Evolutionary conservation across 352 stramenopile species (phyloP), one percentile per base, ranked within the genome.

Genomic region (Globisporangium acanthophoron): DNA sequence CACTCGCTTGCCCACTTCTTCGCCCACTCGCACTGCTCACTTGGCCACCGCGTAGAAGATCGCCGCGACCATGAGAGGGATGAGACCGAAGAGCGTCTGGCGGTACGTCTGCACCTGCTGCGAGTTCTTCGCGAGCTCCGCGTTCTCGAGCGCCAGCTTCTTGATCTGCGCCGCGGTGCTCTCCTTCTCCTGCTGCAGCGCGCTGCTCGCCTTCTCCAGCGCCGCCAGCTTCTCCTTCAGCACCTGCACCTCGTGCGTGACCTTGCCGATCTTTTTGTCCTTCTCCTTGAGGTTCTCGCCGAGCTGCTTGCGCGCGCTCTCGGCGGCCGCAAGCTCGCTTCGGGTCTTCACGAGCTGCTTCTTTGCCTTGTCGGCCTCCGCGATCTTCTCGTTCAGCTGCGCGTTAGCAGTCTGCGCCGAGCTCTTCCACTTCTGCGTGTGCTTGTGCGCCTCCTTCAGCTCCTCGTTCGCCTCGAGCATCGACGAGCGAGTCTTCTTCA

Each of bases 381-480:
- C 65, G 21, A 72, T 73, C 70, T 90, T 92, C 56, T 87, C 82
- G 16, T 73, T 80, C 59, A 87, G 68, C 29, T 83, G 57, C 9
- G 63, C 71, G 57, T 86, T 90, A 13, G 82, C 80, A 11, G 64
- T 67, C 59, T 89, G 74, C 1, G 78, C 69, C 21, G 78, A 85
- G 60, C 71, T 74, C 61, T 92, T 92, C 79, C 80, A 90, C 65
- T 92, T 92, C 33, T 81, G 56, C 8, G 71, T 66, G 59, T 81
- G 76, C 5, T 73, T 73, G n/a, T 71, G 79, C 13, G 78, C 68
- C n/a, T 84, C 72, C 66, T 92, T 90, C 6, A 92, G 74, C 67
- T 92, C 82, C 47, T 88, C 78, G 58, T 89, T 92, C 11, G 74
- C 72, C 50, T 84, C 76, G 20, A 90, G 62, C 45, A 92, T 66